Evolutionary conservation across 2,329 filamentous ascomycete species (phyloP).

Genomic region (Colletotrichum higginsianum): DNA sequence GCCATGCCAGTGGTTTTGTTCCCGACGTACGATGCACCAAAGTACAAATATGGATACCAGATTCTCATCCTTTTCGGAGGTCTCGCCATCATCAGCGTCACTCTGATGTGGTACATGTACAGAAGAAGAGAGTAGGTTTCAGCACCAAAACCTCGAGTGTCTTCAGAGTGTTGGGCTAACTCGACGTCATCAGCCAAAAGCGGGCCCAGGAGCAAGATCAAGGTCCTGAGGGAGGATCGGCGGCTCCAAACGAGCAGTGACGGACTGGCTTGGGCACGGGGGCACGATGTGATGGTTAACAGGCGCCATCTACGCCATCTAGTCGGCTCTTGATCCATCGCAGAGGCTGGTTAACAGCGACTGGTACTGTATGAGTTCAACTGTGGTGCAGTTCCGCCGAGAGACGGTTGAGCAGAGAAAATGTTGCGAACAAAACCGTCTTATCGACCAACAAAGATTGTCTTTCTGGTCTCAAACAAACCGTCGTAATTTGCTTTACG

Average conservation of each 20-base stretch:
- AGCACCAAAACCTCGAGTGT: accelerated
- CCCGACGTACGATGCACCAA: conserved; percentile 52
- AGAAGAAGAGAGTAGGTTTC: conserved; percentile 25
- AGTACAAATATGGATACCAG: conserved; percentile 54
- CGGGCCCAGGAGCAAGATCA: not conserved
- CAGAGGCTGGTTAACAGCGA: too few species aligned
- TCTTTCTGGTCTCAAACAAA: too few species aligned
- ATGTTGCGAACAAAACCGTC: too few species aligned
- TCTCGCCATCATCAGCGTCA: conserved; percentile 44
- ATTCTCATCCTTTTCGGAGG: conserved; percentile 52
- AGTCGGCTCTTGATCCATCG: too few species aligned
- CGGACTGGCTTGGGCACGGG: not conserved
- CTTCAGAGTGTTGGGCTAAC: accelerated
- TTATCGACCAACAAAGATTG: too few species aligned
- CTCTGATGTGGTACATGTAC: conserved; percentile 34
- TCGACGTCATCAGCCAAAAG: not conserved
- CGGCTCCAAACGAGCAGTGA: not conserved
- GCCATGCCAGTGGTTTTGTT: conserved; percentile 48
- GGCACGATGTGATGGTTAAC: too few species aligned
- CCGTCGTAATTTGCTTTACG: too few species aligned
- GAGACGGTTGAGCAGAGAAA: too few species aligned
- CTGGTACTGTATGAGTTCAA: too few species aligned
- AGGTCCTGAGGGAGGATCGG: not conserved
- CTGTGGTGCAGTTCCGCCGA: too few species aligned
- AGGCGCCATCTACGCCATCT: too few species aligned